Base-by-base conservation (phyloP, 2,329 filamentous ascomycete species). In the Diplodia intermedia region DNA sequence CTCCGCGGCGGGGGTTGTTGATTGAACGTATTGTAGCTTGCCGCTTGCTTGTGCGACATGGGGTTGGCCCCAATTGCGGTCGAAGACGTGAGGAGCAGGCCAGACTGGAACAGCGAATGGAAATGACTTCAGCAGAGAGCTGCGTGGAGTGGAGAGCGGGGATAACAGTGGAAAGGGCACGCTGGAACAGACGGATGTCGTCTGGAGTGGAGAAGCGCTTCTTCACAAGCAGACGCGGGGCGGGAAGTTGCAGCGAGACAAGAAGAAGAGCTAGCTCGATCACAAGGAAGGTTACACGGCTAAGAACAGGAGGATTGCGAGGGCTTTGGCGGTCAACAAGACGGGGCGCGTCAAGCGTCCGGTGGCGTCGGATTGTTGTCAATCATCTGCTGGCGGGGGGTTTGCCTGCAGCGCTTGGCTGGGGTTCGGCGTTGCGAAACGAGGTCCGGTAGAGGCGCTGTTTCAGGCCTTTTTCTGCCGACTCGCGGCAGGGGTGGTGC, bases 341-440 rank as follows among this genome's bases (percentile, higher is more conserved):
- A 62, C 31, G 57, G 43, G 15, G 60, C 47, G 31, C 43, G 60
- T 36, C n/a, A 38, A 52, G 29, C 43, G 38, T n/a, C n/a, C 8
- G 33, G 60, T 47, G 60, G 47, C 47, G 60, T 40, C 29, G 43
- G 47, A 52, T 63, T 63, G 43, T 38, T 63, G 60, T 63, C 43
- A 31, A 38, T 20, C 14, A 9, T 12, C 43, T 38, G n/a, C 54
- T 52, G 26, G 60, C 47, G 60, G 52, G 60, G 60, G 60, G 60
- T 40, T n/a, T 50, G 29, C 26, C 31, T 14, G 43, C 56, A 33
- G n/a, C 55, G 55, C 55, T 57, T 57, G 55, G 55, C 23, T 43
- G 56, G 56, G 38, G 56, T 62, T 62, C 40, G 26, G 40, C 26
- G 57, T 31, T 26, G 29, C 60, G 60, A 63, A 63, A 63, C 60